A percentile compares a stretch with the other conserved stretches of the same genome.
These are phyloP conservation scores for Pisolithus microcarpus DNA, from an alignment of 768 basidiomycete species.

Conservation along the genomic window DNA sequence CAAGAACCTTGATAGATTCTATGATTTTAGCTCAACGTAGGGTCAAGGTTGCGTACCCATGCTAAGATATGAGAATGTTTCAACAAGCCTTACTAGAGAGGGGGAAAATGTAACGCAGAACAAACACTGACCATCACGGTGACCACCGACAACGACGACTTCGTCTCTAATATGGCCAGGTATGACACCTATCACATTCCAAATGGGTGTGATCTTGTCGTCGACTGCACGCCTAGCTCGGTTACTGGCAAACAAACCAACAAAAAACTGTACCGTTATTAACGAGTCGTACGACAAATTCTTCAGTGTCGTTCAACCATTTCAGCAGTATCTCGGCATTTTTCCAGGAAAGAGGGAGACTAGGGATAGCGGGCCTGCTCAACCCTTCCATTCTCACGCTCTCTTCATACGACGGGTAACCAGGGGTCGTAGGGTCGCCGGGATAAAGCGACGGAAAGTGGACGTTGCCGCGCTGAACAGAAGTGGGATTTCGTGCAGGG, in stretches of 20 bases:
- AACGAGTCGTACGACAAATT: conserved; percentile 43
- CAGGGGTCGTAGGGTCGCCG: conserved; percentile 41
- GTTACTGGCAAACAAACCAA: background rate
- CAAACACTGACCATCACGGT: conserved; percentile 51
- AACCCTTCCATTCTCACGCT: conserved; percentile 43
- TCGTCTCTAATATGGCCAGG: conserved; percentile 61
- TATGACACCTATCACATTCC: conserved; percentile 62
- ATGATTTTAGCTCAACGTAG: background rate
- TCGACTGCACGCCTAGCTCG: conserved; percentile 28
- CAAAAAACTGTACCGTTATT: conserved; percentile 42
- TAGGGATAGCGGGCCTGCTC: conserved; percentile 50
- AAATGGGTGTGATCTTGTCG: conserved; percentile 56
- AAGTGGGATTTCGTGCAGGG: conserved; percentile 54
- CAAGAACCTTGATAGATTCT: conserved; percentile 49
- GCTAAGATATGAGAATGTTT: conserved; percentile 1
- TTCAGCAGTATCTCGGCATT: conserved; percentile 54
- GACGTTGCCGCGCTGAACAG: conserved; percentile 61
- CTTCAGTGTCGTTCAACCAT: conserved; percentile 38
- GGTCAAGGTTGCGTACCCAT: conserved; percentile 9
- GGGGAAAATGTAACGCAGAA: background rate
- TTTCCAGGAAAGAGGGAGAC: conserved; percentile 59
- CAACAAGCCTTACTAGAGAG: background rate
- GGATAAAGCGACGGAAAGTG: conserved; percentile 57
- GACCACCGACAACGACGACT: conserved; percentile 62
- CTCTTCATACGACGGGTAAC: conserved; percentile 60